Evolutionary conservation across 225 moss, liverwort and hornwort species (phyloP).

Genomic region (Bryum argenteum): DNA sequence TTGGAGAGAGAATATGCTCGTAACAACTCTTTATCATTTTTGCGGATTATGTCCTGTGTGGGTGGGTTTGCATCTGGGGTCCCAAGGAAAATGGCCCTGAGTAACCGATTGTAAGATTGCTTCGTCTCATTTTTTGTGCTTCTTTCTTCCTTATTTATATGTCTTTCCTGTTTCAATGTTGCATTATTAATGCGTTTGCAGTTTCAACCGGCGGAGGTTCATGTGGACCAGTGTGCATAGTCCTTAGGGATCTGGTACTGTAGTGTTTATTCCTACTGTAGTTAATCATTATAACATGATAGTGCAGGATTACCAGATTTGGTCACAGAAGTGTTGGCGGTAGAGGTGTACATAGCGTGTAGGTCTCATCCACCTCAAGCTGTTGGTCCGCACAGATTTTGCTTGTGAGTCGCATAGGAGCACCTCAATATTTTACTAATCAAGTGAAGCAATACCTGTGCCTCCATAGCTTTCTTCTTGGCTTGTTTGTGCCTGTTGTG

Average conservation of each 20-base stretch:
- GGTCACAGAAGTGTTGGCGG: constrained; percentile 27
- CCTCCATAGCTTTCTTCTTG: constrained; percentile 7
- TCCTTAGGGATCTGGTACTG: constrained; percentile 15
- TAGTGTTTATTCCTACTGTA: constrained; percentile 8
- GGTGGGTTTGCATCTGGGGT: constrained; percentile 45
- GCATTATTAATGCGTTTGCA: constrained; percentile 26
- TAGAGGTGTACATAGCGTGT: constrained; percentile 36
- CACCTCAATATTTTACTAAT: constrained; percentile 26
- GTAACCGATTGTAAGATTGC: constrained; percentile 54
- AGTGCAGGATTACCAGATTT: constrained; percentile 22
- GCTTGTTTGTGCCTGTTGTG: constrained; percentile 13
- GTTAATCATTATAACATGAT: not conserved
- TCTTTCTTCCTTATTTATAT: constrained; percentile 29
- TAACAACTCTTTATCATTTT: constrained; percentile 48
- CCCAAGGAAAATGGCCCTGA: constrained; percentile 31
- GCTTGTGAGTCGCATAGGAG: constrained; percentile 23
- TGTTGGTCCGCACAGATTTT: constrained; percentile 29
- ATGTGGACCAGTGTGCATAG: constrained; percentile 41
- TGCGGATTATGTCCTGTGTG: constrained; percentile 46
- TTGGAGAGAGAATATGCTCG: constrained; percentile 38
- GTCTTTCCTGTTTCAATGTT: constrained; percentile 23
- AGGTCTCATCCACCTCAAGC: constrained; percentile 29
- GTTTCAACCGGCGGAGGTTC: constrained; percentile 8
- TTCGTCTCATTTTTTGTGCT: constrained; percentile 37
- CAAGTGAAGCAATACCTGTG: constrained; percentile 18